Base-by-base conservation (phyloP, 208 protist species). In the Crithidia expoeki region DNA sequence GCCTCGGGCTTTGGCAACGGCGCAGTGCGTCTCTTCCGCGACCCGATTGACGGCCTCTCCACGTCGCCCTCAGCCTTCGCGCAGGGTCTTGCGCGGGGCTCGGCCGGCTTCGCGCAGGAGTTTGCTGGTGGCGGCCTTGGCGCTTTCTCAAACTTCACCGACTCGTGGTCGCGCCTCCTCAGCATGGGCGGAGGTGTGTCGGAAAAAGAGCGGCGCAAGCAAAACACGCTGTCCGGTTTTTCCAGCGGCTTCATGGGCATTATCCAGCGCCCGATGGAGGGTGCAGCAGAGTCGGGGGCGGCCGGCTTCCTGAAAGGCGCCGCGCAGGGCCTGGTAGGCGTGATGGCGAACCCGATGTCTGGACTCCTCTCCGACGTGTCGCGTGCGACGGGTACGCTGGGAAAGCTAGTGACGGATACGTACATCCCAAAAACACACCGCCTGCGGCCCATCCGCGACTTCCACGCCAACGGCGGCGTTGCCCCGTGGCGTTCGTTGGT, bases 281-380 rank as follows among this genome's bases (percentile, higher is more conserved):
- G 96, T 11, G 83, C 81, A 1, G 80, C 84, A 9, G 81, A 96
- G 79, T 78, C 75, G 6, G 96, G 96, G 27, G 72, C 84, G 12
- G 44, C 61, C 4, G 96, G 96, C 16, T 84, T 96, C 25, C 12
- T 97, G 16, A 88, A 88, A 23, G 96, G 94, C 17, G 67, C 94
- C 5, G 90, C 86, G 32, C 87, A 96, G 27, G 95, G 95, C 51
- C 60, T 97, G 7, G 72, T 96, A 40, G 95, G 95, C 30, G 81
- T 97, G 23, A 76, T 95, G 5, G 70, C 88, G 10, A 94, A 93
- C 57, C 95, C 95, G 1, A 62, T 97, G 32, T 85, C 87, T 0
- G 95, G 95, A 11, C 50, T 95, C 11, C 80, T 98, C 30, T 88
- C 84, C 17, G 92, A 96, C 67, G 83, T 94, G 21, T 90, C 87